A percentile compares a stretch with the other conserved stretches of the same genome.
Conservation (phyloP, 805 yeast genomes). For the Saccharomycopsis sp. region DNA sequence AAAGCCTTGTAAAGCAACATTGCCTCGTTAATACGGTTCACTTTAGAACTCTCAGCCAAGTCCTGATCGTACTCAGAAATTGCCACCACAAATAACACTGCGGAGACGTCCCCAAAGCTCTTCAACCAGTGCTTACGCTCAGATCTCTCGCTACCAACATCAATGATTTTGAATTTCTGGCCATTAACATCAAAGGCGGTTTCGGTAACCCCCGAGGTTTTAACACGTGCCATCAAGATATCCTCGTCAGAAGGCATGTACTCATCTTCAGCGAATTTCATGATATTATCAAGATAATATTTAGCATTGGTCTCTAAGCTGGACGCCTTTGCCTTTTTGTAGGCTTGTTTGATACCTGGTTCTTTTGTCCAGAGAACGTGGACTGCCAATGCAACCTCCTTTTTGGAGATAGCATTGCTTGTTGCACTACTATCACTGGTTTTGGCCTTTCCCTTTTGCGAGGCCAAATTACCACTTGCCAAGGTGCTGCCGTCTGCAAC, state of each 20-base stretch:
- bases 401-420: constrained; percentile 28
- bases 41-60: constrained; percentile 82
- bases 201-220: constrained; percentile 93
- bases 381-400: constrained; percentile 68
- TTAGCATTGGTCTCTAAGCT: constrained; percentile 80
- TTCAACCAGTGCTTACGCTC: constrained; percentile 97
- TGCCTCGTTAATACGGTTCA: constrained; percentile 88
- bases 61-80: constrained; percentile 89
- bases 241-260: constrained; percentile 76
- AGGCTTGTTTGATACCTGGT: constrained; percentile 55
- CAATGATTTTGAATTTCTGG: constrained; percentile 68
- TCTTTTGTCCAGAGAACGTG: constrained; percentile 63
- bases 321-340: constrained; percentile 59
- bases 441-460: constrained; percentile 1
- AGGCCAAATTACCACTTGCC: background rate
- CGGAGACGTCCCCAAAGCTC: constrained; percentile 84
- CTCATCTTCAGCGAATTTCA: constrained; percentile 52
- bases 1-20: constrained; percentile 75
- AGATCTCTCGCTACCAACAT: constrained; percentile 96
- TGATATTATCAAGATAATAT: constrained; percentile 73
- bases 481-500: constrained; percentile 15
- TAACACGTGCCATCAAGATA: constrained; percentile 82
- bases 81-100: constrained; percentile 82
- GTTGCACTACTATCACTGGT: background rate
- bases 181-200: constrained; percentile 66